Evolutionary conservation across 371 early-diverging fungal genomes (phyloP).

Genomic region (Mucor indicus): DNA sequence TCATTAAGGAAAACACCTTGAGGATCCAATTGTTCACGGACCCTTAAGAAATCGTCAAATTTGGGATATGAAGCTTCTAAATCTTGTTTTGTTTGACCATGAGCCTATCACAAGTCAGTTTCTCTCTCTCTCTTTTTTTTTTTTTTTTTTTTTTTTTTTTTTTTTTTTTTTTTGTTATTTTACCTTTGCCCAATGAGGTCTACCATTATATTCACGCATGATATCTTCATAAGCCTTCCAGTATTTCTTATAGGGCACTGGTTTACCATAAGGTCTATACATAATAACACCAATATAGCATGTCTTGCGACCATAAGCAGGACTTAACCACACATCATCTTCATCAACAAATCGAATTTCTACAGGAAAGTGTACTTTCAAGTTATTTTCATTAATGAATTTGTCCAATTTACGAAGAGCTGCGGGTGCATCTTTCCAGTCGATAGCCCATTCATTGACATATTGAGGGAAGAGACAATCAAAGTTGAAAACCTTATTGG

Average conservation of each 20-base stretch:
- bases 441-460: slow-evolving; percentile 86
- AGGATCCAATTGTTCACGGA: slow-evolving; percentile 71
- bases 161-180: neutral
- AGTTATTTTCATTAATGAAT: slow-evolving; percentile 53
- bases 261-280: slow-evolving; percentile 76
- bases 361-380: slow-evolving; percentile 76
- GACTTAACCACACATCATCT: slow-evolving; percentile 81
- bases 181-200: slow-evolving; percentile 89
- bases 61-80: slow-evolving; percentile 64
- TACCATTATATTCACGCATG: slow-evolving; percentile 68
- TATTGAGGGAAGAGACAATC: slow-evolving; percentile 85
- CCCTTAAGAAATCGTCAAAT: slow-evolving; percentile 55
- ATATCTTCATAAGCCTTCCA: slow-evolving; percentile 78
- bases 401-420: slow-evolving; percentile 61
- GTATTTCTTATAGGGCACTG: slow-evolving; percentile 73
- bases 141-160: neutral
- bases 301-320: slow-evolving; percentile 63
- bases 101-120: slow-evolving; percentile 46
- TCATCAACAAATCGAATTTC: slow-evolving; percentile 78
- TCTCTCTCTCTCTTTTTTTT: too few species aligned
- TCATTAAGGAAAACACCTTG: slow-evolving; percentile 72
- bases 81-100: slow-evolving; percentile 55
- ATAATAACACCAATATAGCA: slow-evolving; percentile 86
- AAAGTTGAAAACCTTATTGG: slow-evolving; percentile 77
- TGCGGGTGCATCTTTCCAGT: slow-evolving; percentile 59